Evolutionary conservation across 2,329 filamentous ascomycete species (phyloP), one percentile per base, ranked within the genome.

Genomic region (Hypoxylon sp.): DNA sequence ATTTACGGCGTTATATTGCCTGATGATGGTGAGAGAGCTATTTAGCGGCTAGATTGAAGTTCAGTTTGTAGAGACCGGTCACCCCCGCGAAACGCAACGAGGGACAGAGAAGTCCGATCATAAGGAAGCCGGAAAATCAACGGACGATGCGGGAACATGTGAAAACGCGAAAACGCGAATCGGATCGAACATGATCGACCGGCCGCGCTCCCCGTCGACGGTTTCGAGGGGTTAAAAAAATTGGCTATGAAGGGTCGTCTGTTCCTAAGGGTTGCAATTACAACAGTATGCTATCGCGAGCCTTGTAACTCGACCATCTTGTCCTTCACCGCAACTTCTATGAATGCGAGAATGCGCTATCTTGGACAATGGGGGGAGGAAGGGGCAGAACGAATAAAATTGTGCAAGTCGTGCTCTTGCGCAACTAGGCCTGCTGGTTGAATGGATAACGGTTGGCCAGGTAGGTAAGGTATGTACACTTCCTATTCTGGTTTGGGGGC

Each of bases 181-280:
- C 69, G 63, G 69, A 71, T 69, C 59, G 52, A 63, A 69, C 47
- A 57, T 68, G 62, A 68, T 69, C 66, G 69, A 71, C 66, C 69
- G 69, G 55, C 52, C 69, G 31, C 39, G 52, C 69, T 66, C 62
- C 59, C 69, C 66, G 63, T 52, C 33, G 33, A 54, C 35, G 22
- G 31, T 44, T 52, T 52, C 14, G 37, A 47, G 26, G 53, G 53
- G 53, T 35, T 47, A 4, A 57, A 47, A 47, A 55, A 47, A 31
- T 31, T 37, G 46, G 58, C 37, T 35, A 64, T 46, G 51, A 52
- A 60, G 44, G 51, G 29, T 52, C 29, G 55, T 22, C 33, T 14
- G 22, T 54, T 57, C 26, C 26, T 37, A 53, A 22, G 59, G 63
- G 69, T 71, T 67, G 59, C 67, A 71, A 70, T 66, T 70, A 63